phyloP scores from a whole-genome alignment of 2,329 filamentous ascomycete genomes.

The Neofusicoccum ribis region DNA sequence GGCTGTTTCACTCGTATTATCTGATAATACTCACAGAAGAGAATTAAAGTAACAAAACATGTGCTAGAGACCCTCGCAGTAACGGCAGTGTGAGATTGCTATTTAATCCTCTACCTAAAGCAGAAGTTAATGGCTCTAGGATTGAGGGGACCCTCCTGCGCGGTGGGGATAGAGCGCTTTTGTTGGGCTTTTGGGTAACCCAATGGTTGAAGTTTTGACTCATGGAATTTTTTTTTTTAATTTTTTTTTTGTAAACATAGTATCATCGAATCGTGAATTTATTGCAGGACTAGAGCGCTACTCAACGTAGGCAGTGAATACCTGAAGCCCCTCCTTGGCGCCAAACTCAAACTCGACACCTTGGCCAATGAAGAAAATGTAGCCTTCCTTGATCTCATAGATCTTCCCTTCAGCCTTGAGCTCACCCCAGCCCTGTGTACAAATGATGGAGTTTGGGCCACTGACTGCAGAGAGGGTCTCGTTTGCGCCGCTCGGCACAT shows the following conservation, averaged over 20 bases:
- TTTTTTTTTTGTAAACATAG: not conserved
- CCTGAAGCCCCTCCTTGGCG: conserved; percentile 45
- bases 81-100: too few species aligned
- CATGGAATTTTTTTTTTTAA: not conserved
- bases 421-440: conserved; percentile 76
- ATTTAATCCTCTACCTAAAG: too few species aligned
- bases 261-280: not conserved
- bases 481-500: conserved; percentile 57
- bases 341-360: conserved; percentile 52
- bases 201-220: too few species aligned
- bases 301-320: conserved; percentile 52
- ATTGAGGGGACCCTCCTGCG: too few species aligned
- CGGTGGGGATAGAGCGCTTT: too few species aligned
- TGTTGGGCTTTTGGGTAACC: too few species aligned
- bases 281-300: conserved; percentile 23
- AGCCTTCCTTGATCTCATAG: conserved; percentile 60
- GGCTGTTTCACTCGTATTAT: too few species aligned
- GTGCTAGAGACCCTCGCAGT: too few species aligned
- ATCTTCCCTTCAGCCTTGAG: conserved; percentile 57
- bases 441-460: conserved; percentile 90
- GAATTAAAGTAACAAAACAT: too few species aligned
- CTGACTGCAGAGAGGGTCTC: conserved; percentile 62
- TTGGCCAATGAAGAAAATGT: conserved; percentile 66
- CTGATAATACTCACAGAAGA: too few species aligned
- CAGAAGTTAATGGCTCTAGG: too few species aligned